These are phyloP conservation scores for Boletus huronensis DNA, from an alignment of 768 basidiomycete genomes.

Conservation along the genomic window DNA sequence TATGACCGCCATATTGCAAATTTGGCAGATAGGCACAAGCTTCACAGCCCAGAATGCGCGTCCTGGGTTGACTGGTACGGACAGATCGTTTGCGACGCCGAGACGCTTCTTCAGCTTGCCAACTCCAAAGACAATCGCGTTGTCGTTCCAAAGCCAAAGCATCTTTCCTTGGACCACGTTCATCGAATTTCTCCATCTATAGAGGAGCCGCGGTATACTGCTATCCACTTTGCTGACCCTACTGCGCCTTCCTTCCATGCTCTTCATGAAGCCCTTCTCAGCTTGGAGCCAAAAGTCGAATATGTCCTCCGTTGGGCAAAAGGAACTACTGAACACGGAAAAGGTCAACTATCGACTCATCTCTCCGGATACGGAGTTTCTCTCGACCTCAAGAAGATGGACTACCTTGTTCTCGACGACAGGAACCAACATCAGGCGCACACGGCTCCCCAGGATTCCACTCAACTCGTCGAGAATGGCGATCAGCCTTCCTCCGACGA, in stretches of 20 bases:
- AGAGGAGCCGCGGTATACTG: constrained; percentile 53
- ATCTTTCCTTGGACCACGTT: constrained; percentile 78
- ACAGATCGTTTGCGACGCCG: constrained; percentile 61
- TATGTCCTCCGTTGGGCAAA: constrained; percentile 62
- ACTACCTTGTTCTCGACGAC: constrained; percentile 94
- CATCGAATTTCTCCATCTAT: constrained; percentile 47
- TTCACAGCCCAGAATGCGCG: constrained; percentile 39
- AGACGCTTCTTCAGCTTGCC: constrained; percentile 52
- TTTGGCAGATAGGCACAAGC: constrained; percentile 26
- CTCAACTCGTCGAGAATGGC: not conserved
- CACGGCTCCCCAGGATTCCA: not conserved
- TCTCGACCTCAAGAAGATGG: constrained; percentile 93
- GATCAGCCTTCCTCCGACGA: constrained; percentile 15
- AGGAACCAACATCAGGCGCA: constrained; percentile 36
- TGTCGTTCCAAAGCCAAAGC: constrained; percentile 28
- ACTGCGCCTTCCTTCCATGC: constrained; percentile 63
- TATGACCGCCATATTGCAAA: constrained; percentile 44
- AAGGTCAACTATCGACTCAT: constrained; percentile 34
- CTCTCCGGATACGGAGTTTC: constrained; percentile 91
- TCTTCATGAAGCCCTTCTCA: constrained; percentile 65
- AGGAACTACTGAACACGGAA: constrained; percentile 35
- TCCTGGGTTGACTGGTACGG: constrained; percentile 90
- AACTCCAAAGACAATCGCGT: constrained; percentile 43
- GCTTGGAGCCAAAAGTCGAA: constrained; percentile 48
- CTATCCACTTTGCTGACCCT: constrained; percentile 76